Evolutionary conservation across 2,329 filamentous ascomycete species (phyloP), one percentile per base, ranked within the genome.

Genomic region (Trematosphaeria pertusa): DNA sequence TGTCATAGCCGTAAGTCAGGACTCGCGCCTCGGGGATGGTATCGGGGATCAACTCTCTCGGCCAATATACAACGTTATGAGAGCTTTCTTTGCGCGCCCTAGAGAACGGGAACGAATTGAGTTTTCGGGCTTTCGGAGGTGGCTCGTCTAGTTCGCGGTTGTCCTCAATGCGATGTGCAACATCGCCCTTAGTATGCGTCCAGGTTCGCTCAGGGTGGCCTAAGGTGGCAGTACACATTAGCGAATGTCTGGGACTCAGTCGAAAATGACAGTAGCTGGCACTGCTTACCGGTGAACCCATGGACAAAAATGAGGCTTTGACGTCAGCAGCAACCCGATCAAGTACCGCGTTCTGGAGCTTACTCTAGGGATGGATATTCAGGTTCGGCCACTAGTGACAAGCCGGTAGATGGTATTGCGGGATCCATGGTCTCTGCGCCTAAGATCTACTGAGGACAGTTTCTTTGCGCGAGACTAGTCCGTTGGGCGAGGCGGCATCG

Each of bases 271-370:
- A n/a, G n/a, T n/a, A n/a, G n/a, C n/a, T n/a, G n/a, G n/a, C n/a
- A n/a, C n/a, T n/a, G n/a, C n/a, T n/a, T n/a, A n/a, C n/a, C n/a
- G n/a, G 46, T 54, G 18, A 54, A 50, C 30, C 50, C 50, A 44
- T 54, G 46, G 26, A 54, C 37, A 31, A 54, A 54, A 28, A 54
- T 37, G 22, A 54, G 42, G 20, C 48, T 44, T n/a, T n/a, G n/a
- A n/a, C n/a, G n/a, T n/a, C n/a, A n/a, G n/a, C n/a, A n/a, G n/a
- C n/a, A n/a, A n/a, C n/a, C n/a, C n/a, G n/a, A 9, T 9, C 34
- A 21, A 22, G 3, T 11, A 33, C n/a, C 33, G 22, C 5, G 22
- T 30, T 50, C 14, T 28, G 37, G 15, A 32, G 33, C 48, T 48
- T 48, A 51, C 48, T 53, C 50, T 17, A 53, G 24, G 32, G 32